Evolutionary conservation across 495 filamentous ascomycete genomes (phyloP), one percentile per base, ranked within the genome.

Genomic region (Penicillium argentinense): DNA sequence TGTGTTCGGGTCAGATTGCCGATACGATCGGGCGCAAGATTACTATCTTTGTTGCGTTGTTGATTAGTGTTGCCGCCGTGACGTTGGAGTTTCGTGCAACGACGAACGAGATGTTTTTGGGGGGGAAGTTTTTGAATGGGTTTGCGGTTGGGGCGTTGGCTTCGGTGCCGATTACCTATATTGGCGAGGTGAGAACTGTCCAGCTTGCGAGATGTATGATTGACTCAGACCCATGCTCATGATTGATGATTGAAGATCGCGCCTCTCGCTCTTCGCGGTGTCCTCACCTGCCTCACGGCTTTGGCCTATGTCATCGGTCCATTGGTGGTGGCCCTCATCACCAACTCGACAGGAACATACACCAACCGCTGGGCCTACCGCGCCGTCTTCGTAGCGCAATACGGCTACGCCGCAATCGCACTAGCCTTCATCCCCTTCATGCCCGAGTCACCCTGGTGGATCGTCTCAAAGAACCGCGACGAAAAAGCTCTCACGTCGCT

Each of bases 41-140:
- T 12, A 54, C 51, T 0, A 54, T 54, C 3, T 18, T 42, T 1
- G 17, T 52, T 27, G 41, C 50, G 18, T 48, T 65, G n/a, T 2
- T 54, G 11, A 46, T 67, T 36, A 58, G 54, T 9, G 23, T 56
- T 47, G 53, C 45, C 11, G 62, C 47, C 12, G 44, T 67, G 12
- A 59, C 59, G 3, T 19, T 65, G 18, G 62, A 67, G 32, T 44
- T 67, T 34, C 42, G 59, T 14, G 50, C 64, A 8, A 59, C 53
- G 0, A 65, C 56, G 2, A 56, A 54, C 23, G 38, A 52, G n/a
- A 40, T 67, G 37, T 65, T 67, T 44, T 67, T 65, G 24, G 52
- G 47, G 22, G 62, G 64, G 5, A 67, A 67, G 42, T 59, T 67
- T 19, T 17, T 67, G 18, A 65, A 63, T 47, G 64, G 64, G 2